Base-by-base conservation (phyloP, 2,329 filamentous ascomycete genomes). In the Helotiales sp. region DNA sequence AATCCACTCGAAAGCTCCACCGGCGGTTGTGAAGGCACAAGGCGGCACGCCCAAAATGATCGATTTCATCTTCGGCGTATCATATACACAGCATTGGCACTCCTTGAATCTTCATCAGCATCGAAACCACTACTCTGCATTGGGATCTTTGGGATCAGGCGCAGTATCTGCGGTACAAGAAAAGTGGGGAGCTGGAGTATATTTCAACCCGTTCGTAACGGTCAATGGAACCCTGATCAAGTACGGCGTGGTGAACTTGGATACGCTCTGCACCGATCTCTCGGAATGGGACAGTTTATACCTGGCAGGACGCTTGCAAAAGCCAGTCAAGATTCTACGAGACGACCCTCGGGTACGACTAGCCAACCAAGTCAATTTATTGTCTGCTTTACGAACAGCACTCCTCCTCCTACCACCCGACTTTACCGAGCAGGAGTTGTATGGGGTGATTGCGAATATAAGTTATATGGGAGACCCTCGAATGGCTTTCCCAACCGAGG, bases 211-310 rank as follows among this genome's bases (percentile, higher is more conserved):
- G 0, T 97, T 95, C 78, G 88, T 99, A 58, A 95, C 92, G 2
- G 90, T 98, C 68, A 97, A 98, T 75, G 96, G 96, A 47, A 96
- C 93, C 69, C 85, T 98, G 75, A 96, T 99, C 80, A 99, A 99
- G 81, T 99, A 99, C 75, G 96, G 95, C 22, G 96, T 99, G 24
- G 96, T 97, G 50, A 97, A 96, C 75, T 86, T 98, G 71, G 90
- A 96, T 76, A 97, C 94, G 2, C 83, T 99, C 17, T 94, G 93
- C 74, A 86, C 85, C 49, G 96, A 99, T 77, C 86, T 99, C 26
- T 91, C 89, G 32, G 89, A 93, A 66, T 99, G 96, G 96, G 90
- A 97, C 70, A 97, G 93, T 0, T 84, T 99, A 28, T 99, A 99
- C 79, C 87, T 99, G n/a, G 96, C 96, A 6, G 96, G 96, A 3